A percentile compares a stretch with the other conserved stretches of the same genome.
Evolutionary conservation across 257 asterid species (phyloP).

Genomic region (Leptodermis oblonga): DNA sequence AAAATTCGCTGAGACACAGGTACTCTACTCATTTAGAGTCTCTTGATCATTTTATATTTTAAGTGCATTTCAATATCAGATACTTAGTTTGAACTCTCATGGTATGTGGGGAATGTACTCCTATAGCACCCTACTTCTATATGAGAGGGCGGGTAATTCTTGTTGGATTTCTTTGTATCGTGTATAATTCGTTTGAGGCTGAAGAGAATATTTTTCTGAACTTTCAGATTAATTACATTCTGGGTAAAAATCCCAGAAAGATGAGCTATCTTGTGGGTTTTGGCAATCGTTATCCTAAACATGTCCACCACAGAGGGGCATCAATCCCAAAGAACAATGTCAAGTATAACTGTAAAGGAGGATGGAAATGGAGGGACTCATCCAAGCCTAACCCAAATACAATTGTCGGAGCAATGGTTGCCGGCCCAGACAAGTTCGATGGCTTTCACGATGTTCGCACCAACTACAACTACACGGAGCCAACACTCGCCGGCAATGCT

Average conservation of each 20-base stretch:
- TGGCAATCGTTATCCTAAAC: slow-evolving; percentile 77
- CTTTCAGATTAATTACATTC: slow-evolving; percentile 74
- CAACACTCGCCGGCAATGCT: slow-evolving; percentile 92
- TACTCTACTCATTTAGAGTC: slow-evolving; percentile 12
- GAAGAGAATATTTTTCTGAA: background rate
- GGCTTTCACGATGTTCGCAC: slow-evolving; percentile 77
- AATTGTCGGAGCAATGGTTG: slow-evolving; percentile 92
- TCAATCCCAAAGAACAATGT: slow-evolving; percentile 82
- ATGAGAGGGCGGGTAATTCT: background rate
- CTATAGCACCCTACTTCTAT: background rate
- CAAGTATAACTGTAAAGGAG: slow-evolving; percentile 79
- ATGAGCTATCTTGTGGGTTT: slow-evolving; percentile 94
- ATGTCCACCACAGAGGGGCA: slow-evolving; percentile 92
- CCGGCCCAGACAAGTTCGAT: slow-evolving; percentile 90
- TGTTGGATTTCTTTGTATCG: background rate
- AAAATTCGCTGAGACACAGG: slow-evolving; percentile 87
- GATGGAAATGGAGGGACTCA: slow-evolving; percentile 89
- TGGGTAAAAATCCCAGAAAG: slow-evolving; percentile 87
- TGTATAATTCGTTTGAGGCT: background rate
- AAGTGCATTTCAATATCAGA: background rate
- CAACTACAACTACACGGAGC: slow-evolving; percentile 91
- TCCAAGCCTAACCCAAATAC: slow-evolving; percentile 66
- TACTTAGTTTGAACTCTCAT: no score
- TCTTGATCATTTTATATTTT: background rate
- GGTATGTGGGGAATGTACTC: background rate